Conservation (phyloP, 345 rosid species). For the Arabidopsis suecica region DNA sequence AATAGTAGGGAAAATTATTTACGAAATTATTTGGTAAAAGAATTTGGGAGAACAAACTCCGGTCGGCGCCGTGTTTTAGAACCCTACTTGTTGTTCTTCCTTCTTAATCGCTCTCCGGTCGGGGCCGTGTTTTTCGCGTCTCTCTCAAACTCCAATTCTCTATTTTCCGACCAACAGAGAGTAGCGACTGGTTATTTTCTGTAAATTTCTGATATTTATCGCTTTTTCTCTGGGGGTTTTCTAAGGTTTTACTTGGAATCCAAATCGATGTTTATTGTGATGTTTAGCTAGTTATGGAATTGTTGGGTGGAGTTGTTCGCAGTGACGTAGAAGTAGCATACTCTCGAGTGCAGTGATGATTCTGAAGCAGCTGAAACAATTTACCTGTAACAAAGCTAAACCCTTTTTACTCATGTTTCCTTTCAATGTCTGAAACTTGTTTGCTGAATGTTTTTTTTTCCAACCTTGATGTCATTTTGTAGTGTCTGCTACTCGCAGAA, state of each 20-base stretch:
- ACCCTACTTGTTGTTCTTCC: conserved; percentile 25
- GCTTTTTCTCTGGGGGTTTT: background rate
- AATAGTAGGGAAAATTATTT: background rate
- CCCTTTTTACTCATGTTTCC: conserved; percentile 5
- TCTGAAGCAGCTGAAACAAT: conserved; percentile 33
- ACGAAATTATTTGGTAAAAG: background rate
- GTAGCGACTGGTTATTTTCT: background rate
- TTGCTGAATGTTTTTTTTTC: background rate
- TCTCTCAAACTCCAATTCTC: conserved; percentile 22
- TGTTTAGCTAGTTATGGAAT: conserved; percentile 26
- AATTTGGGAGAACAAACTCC: background rate
- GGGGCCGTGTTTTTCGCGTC: conserved; percentile 4
- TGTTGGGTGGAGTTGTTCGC: conserved; percentile 1
- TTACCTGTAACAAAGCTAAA: conserved; percentile 18
- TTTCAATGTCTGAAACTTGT: background rate
- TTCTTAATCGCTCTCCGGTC: conserved; percentile 6
- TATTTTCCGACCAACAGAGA: background rate
- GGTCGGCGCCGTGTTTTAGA: conserved; percentile 18
- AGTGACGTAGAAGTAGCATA: conserved; percentile 5
- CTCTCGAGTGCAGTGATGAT: conserved; percentile 29
- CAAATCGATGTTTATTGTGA: background rate
- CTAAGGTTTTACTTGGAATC: background rate
- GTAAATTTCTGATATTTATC: background rate
- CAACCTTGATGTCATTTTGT: conserved; percentile 11
- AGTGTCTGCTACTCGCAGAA: conserved; percentile 34